phyloP scores from a whole-genome alignment of 2,329 filamentous ascomycete species.

The Fusarium bactridioides region DNA sequence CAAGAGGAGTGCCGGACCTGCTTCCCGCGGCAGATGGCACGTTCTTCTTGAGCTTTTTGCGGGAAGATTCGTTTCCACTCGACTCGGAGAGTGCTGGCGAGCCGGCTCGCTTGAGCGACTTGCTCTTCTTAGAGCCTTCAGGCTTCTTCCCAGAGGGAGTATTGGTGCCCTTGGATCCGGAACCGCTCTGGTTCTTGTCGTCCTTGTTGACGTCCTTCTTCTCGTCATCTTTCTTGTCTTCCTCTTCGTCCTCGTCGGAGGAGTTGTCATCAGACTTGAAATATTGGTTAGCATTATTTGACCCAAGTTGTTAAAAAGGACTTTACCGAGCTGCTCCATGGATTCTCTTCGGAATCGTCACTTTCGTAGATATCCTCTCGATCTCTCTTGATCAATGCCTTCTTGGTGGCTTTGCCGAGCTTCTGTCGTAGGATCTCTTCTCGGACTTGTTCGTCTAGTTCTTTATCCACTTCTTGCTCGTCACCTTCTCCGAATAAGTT shows the following conservation, averaged over 20 bases:
- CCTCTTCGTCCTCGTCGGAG: conserved; percentile 49
- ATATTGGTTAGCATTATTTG: conserved; percentile 29
- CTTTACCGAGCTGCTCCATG: conserved; percentile 51
- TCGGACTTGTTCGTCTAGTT: conserved; percentile 73
- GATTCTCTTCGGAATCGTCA: conserved; percentile 61
- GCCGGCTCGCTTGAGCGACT: conserved; percentile 80
- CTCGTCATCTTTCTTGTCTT: conserved; percentile 51
- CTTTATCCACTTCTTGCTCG: conserved; percentile 76
- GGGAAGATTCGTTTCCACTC: conserved; percentile 87
- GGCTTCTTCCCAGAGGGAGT: conserved; percentile 59
- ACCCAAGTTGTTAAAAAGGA: not conserved
- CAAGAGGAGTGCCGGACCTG: conserved; percentile 63
- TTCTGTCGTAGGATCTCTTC: conserved; percentile 74
- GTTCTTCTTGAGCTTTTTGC: conserved; percentile 78
- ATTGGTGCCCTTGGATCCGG: conserved; percentile 72
- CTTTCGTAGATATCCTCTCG: conserved; percentile 87
- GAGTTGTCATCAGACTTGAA: conserved; percentile 58
- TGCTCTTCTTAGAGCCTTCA: conserved; percentile 59
- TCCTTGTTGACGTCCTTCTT: conserved; percentile 59
- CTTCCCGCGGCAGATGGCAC: conserved; percentile 58
- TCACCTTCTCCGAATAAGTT: conserved; percentile 79
- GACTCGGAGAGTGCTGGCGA: conserved; percentile 90
- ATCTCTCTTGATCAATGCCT: conserved; percentile 84
- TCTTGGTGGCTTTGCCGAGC: conserved; percentile 79
- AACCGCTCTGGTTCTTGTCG: conserved; percentile 61